These are phyloP conservation scores for Monocercomonoides exilis DNA, from an alignment of 78 protist genomes.

Conservation along the genomic window DNA sequence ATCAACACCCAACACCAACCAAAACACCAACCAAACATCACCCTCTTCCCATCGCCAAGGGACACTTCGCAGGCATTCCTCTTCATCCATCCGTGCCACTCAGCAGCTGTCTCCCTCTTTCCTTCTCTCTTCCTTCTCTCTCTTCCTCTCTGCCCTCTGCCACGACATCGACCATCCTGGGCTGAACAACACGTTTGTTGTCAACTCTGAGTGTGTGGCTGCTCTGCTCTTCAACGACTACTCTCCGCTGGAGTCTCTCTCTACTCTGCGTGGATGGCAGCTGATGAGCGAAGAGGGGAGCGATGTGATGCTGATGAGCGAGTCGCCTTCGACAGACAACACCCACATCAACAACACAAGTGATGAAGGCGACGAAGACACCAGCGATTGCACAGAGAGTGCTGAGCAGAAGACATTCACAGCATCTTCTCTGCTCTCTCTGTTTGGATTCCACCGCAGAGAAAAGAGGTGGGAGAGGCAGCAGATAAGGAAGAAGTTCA, in stretches of 20 bases:
- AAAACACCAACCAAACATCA: no score
- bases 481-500: background rate
- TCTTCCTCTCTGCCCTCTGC: conserved; percentile 1
- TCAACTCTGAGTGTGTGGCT: background rate
- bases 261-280: background rate
- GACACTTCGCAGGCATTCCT: no score
- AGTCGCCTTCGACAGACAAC: no score
- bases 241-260: background rate
- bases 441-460: no score
- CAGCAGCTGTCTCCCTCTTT: background rate
- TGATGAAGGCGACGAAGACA: background rate
- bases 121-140: background rate
- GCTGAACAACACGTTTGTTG: background rate
- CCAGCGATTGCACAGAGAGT: background rate
- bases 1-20: no score
- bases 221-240: background rate
- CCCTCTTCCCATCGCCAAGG: no score
- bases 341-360: background rate
- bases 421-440: no score
- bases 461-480: background rate
- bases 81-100: background rate
- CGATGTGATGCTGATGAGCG: no score
- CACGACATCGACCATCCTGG: conserved; percentile 16
- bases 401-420: background rate
- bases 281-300: no score